phyloP scores from a whole-genome alignment of 441 rosid genomes.

The Cnidoscolus chayamansa region DNA sequence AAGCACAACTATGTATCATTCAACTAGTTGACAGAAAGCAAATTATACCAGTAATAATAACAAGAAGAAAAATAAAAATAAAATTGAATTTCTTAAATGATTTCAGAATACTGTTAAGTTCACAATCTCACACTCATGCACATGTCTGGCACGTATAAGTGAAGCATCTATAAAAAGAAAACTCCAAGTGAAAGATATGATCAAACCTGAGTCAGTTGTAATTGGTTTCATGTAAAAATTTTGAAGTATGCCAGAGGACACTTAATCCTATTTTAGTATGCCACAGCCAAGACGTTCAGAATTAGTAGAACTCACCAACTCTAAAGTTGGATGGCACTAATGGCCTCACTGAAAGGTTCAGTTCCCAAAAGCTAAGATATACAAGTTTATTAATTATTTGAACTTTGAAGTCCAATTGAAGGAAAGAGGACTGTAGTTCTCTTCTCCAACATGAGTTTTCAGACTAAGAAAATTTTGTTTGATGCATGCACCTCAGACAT shows the following conservation, averaged over 20 bases:
- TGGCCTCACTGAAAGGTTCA: not conserved
- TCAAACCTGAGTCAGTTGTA: no score
- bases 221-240: not conserved
- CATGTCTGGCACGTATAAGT: no score
- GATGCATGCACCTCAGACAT: not conserved
- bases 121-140: no score
- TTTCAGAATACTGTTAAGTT: no score
- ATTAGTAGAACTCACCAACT: not conserved
- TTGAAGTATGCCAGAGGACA: not conserved
- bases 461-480: not conserved
- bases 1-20: not conserved
- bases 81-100: no score
- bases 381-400: not conserved
- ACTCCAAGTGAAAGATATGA: not conserved
- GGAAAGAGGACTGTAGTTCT: not conserved
- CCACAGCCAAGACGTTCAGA: not conserved
- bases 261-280: not conserved
- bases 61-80: no score
- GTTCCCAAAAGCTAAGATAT: not conserved
- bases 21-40: not conserved
- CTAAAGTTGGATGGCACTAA: no score
- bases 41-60: not conserved
- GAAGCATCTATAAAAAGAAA: not conserved
- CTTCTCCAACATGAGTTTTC: not conserved
- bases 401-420: slow-evolving; percentile 1